Conservation (phyloP, 495 filamentous ascomycete species). For the Clohesyomyces aquaticus region DNA sequence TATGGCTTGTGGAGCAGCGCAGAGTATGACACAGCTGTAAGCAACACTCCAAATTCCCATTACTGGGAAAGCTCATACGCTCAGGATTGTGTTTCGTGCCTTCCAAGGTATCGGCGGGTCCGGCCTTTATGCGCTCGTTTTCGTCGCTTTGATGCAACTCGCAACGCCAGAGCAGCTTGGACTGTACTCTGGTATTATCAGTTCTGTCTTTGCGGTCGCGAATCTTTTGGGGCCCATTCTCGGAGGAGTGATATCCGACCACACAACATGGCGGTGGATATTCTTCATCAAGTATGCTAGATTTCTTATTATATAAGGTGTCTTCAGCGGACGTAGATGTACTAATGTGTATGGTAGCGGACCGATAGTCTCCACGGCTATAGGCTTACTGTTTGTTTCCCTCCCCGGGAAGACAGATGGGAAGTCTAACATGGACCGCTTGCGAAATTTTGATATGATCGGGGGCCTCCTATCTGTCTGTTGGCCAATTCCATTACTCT, state of each 20-base stretch:
- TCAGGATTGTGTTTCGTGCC: conserved; percentile 36
- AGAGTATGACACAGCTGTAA: conserved; percentile 38
- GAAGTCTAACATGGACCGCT: conserved; percentile 26
- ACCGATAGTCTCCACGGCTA: conserved; percentile 26
- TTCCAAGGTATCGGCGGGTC: conserved; percentile 39
- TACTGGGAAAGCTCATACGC: background rate
- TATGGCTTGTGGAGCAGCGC: conserved; percentile 31
- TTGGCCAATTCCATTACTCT: conserved; percentile 36
- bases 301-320: background rate
- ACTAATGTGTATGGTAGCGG: conserved; percentile 17
- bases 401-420: conserved; percentile 24
- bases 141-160: conserved; percentile 38
- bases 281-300: conserved; percentile 45
- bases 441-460: conserved; percentile 31
- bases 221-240: conserved; percentile 52
- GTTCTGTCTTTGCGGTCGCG: conserved; percentile 53
- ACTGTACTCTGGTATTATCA: conserved; percentile 53
- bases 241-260: conserved; percentile 51
- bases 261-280: conserved; percentile 36
- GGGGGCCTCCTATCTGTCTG: conserved; percentile 31
- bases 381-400: conserved; percentile 21
- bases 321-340: background rate
- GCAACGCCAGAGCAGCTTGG: conserved; percentile 42
- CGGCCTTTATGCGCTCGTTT: conserved; percentile 35
- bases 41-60: background rate